Evolutionary conservation across 768 basidiomycete species (phyloP).

Genomic region (Boletus rubescentipes): DNA sequence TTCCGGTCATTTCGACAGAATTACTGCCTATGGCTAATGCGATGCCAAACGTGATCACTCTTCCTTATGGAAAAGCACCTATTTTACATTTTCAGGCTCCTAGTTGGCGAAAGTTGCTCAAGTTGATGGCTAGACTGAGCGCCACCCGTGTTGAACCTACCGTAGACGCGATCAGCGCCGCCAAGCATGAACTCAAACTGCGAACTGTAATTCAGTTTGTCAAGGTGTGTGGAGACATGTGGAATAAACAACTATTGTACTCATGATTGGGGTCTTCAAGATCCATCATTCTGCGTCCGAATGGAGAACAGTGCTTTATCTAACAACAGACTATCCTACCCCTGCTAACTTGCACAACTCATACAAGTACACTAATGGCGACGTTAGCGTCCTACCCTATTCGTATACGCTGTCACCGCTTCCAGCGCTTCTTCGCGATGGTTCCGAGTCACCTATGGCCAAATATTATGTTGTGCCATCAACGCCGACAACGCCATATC

Average conservation of each 20-base stretch:
- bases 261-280: constrained; percentile 34
- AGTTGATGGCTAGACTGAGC: constrained; percentile 71
- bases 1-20: constrained; percentile 52
- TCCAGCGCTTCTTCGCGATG: constrained; percentile 63
- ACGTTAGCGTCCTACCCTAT: constrained; percentile 68
- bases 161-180: constrained; percentile 59
- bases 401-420: constrained; percentile 62
- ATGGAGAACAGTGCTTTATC: constrained; percentile 77
- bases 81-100: constrained; percentile 73
- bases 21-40: constrained; percentile 48
- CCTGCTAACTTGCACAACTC: constrained; percentile 46
- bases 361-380: constrained; percentile 51
- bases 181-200: constrained; percentile 56
- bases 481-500: constrained; percentile 57
- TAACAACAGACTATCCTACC: constrained; percentile 69
- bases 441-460: constrained; percentile 58
- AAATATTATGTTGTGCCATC: constrained; percentile 73
- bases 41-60: constrained; percentile 72
- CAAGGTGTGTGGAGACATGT: constrained; percentile 46
- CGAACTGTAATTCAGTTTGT: constrained; percentile 80
- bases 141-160: constrained; percentile 70
- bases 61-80: constrained; percentile 67
- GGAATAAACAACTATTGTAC: not conserved
- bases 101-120: constrained; percentile 72
- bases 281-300: constrained; percentile 55